Base-by-base conservation (phyloP, 108 stramenopile genomes). In the Epipyxis sp. region DNA sequence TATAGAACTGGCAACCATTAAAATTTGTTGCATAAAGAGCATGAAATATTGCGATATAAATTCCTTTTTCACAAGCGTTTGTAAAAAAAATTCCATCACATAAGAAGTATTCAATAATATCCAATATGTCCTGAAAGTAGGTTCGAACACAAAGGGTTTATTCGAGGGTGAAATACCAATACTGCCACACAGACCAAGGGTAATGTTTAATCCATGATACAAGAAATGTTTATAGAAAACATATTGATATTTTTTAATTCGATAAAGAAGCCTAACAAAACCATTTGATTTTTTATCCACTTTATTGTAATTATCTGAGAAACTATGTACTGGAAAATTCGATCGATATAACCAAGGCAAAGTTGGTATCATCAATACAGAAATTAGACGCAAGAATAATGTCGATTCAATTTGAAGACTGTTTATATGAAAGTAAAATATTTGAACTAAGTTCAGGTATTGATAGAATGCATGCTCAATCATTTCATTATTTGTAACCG, bases 41-140 rank as follows among this genome's bases (percentile, higher is more conserved):
- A 74, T 74, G 25, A 6, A 6, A 27, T 29, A 35, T 74, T 74
- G 71, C n/a, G 6, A 39, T 42, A 74, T 74, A 42, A 43, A 74
- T 6, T 39, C 25, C 25, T 74, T 74, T 72, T 91, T 91, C 37
- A 93, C 92, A 42, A 93, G 45, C 50, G 84, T 90, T 76, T 93
- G 92, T 39, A 93, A 50, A 59, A 91, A 93, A 76, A 93, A 93
- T 78, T 93, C 92, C 90, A 92, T 89, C 1, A 90, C 90, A 82
- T 93, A 93, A 6, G 84, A 81, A 0, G 87, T 80, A 77, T 93
- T 92, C 34, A 93, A 80, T 0, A 72, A 69, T 44, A 93, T 39
- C 91, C 91, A 93, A 77, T 90, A 93, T 57, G 83, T 16, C 42
- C n/a, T 29, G 39, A 16, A 29, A 34, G n/a, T 43, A 59, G 54